Conservation (phyloP, 148 eudicot species). For the Heliosperma pusillum region DNA sequence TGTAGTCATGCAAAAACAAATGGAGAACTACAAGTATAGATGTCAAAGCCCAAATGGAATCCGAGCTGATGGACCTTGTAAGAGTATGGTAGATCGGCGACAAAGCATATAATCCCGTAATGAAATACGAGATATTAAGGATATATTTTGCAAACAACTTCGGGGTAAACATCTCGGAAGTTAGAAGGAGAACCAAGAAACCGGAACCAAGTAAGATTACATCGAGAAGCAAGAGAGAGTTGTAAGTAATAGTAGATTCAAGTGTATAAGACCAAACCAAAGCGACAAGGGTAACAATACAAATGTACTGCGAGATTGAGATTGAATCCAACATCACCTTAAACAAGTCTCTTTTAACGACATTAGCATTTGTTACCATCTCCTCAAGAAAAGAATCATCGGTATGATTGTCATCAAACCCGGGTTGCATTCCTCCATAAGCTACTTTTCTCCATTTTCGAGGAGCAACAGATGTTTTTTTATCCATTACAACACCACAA, state of each 20-base stretch:
- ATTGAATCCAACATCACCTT: conserved; percentile 80
- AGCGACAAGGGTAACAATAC: conserved; percentile 83
- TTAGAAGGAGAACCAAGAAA: conserved; percentile 58
- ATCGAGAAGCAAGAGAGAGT: conserved; percentile 73
- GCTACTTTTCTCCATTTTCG: conserved; percentile 91
- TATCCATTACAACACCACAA: neutral
- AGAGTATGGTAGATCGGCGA: conserved; percentile 97
- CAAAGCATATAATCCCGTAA: conserved; percentile 62
- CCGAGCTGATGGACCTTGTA: conserved; percentile 83
- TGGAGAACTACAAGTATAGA: conserved; percentile 68
- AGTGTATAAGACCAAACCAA: conserved; percentile 86
- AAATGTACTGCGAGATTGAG: conserved; percentile 83
- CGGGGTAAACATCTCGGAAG: conserved; percentile 56
- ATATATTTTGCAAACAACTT: conserved; percentile 45
- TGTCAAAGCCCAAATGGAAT: conserved; percentile 80
- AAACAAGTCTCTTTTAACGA: conserved; percentile 69
- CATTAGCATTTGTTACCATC: conserved; percentile 93
- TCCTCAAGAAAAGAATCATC: conserved; percentile 86
- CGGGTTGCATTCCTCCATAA: conserved; percentile 97
- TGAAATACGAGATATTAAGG: conserved; percentile 70
- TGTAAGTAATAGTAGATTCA: conserved; percentile 47
- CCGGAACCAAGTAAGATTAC: conserved; percentile 60
- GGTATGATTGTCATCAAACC: conserved; percentile 83
- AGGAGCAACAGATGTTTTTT: conserved; percentile 20
- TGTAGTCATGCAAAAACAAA: conserved; percentile 87